phyloP scores from a whole-genome alignment of 2,329 filamentous ascomycete genomes.

The Fusarium odoratissimum region DNA sequence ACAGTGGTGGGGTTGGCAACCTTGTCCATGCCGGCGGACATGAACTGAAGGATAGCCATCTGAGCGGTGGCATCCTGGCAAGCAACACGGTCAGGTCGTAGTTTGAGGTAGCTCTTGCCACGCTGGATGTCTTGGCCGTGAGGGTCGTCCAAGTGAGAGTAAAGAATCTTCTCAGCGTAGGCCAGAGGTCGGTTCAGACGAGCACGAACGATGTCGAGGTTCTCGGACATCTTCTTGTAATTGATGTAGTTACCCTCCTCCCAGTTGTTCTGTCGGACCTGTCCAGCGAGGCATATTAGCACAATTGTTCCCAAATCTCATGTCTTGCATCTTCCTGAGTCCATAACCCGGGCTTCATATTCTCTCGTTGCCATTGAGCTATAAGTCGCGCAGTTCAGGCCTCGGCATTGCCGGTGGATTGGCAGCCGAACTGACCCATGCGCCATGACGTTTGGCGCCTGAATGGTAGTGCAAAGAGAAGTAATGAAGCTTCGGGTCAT shows the following conservation, averaged over 20 bases:
- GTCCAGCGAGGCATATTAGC: conserved; percentile 34
- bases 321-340: not conserved
- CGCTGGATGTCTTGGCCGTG: conserved; percentile 97
- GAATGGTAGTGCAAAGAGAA: not conserved
- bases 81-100: conserved; percentile 96
- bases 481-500: not conserved
- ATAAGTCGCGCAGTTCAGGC: not conserved
- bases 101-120: conserved; percentile 93
- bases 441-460: conserved; percentile 26
- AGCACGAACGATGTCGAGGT: conserved; percentile 87
- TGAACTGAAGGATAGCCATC: conserved; percentile 99
- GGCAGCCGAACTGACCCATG: conserved; percentile 17
- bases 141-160: conserved; percentile 98
- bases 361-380: not conserved
- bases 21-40: conserved; percentile 96
- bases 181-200: conserved; percentile 94
- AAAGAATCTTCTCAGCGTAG: conserved; percentile 98
- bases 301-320: not conserved
- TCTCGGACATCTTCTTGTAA: conserved; percentile 99
- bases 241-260: conserved; percentile 98
- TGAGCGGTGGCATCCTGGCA: conserved; percentile 99
- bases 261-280: conserved; percentile 95
- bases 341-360: not conserved
- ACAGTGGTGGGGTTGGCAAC: conserved; percentile 96
- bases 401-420: conserved; percentile 18